Evolutionary conservation across 495 filamentous ascomycete species (phyloP).

Genomic region (Aspergillus nanangensis): DNA sequence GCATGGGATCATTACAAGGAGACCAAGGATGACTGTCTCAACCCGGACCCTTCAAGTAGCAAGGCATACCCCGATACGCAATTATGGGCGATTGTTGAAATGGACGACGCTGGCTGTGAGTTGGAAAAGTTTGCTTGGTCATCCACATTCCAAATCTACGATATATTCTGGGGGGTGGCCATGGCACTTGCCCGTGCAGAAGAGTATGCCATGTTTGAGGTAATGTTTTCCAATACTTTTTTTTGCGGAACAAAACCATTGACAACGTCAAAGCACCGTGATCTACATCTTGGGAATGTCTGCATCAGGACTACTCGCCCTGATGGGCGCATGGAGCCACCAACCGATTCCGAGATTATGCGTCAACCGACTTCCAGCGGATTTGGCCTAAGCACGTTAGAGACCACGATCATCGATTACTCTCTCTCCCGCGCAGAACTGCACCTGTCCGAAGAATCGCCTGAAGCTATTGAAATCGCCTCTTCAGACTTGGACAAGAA

Average conservation of each 20-base stretch:
- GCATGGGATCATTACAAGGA: slow-evolving; percentile 63
- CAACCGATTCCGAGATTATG: slow-evolving; percentile 27
- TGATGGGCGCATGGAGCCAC: slow-evolving; percentile 29
- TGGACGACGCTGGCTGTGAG: slow-evolving; percentile 79
- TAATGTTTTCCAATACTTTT: slow-evolving; percentile 20
- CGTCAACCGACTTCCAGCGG: slow-evolving; percentile 33
- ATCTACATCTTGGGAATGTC: slow-evolving; percentile 84
- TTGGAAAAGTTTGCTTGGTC: slow-evolving; percentile 59
- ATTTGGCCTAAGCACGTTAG: slow-evolving; percentile 64
- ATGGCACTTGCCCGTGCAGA: slow-evolving; percentile 76
- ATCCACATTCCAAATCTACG: slow-evolving; percentile 63
- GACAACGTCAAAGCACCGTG: slow-evolving; percentile 56
- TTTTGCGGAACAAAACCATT: background rate
- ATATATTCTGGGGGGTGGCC: slow-evolving; percentile 79
- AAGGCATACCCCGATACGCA: slow-evolving; percentile 60
- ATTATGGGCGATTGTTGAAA: slow-evolving; percentile 77
- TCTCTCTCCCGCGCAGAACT: slow-evolving; percentile 68
- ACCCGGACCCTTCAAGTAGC: slow-evolving; percentile 61
- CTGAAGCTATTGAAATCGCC: slow-evolving; percentile 30
- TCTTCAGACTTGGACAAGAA: slow-evolving; percentile 44
- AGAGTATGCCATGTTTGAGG: slow-evolving; percentile 68
- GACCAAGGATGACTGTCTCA: slow-evolving; percentile 53
- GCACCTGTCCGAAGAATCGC: slow-evolving; percentile 15
- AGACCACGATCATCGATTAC: slow-evolving; percentile 86
- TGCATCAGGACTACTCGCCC: slow-evolving; percentile 56